These are phyloP conservation scores for Chaetomium sp. DNA, from an alignment of 2,329 filamentous ascomycete species.

Conservation along the genomic window DNA sequence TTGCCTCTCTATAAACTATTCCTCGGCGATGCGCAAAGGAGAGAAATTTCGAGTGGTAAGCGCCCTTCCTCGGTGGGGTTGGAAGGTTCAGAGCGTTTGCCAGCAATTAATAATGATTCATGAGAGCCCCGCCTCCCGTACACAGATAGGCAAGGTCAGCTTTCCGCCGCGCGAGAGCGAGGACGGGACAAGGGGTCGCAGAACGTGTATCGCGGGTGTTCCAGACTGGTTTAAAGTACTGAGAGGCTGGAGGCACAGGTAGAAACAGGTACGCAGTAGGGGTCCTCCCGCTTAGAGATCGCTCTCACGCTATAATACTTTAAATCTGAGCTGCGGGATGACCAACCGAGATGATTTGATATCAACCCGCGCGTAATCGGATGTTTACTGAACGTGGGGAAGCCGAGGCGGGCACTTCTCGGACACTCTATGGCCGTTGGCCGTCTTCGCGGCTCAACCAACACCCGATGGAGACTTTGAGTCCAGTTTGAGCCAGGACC, in stretches of 20 bases:
- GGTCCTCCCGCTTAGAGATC: background rate
- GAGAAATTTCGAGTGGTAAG: conserved; percentile 17
- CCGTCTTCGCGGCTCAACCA: conserved; percentile 8
- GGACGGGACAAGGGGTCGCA: conserved; percentile 12
- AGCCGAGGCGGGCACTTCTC: background rate
- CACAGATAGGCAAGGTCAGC: background rate
- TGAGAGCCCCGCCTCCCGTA: conserved; percentile 26
- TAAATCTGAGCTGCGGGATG: conserved; percentile 17
- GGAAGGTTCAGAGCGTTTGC: conserved; percentile 22
- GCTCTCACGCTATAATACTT: background rate
- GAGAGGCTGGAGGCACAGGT: background rate
- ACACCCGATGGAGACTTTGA: conserved; percentile 9
- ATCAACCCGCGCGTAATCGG: background rate
- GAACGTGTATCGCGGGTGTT: conserved; percentile 16
- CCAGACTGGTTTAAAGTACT: conserved; percentile 5
- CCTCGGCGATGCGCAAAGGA: conserved; percentile 8
- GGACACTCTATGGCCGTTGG: background rate
- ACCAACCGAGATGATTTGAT: conserved; percentile 17
- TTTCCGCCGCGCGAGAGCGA: conserved; percentile 10
- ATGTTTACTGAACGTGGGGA: conserved; percentile 24
- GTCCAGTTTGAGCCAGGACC: background rate
- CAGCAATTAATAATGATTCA: conserved; percentile 34
- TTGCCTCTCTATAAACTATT: background rate
- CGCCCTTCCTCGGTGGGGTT: conserved; percentile 29
- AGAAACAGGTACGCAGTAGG: background rate